A percentile compares a stretch with the other conserved stretches of the same genome.
Evolutionary conservation across 441 rosid species (phyloP).

Genomic region (Euphorbia corollata): DNA sequence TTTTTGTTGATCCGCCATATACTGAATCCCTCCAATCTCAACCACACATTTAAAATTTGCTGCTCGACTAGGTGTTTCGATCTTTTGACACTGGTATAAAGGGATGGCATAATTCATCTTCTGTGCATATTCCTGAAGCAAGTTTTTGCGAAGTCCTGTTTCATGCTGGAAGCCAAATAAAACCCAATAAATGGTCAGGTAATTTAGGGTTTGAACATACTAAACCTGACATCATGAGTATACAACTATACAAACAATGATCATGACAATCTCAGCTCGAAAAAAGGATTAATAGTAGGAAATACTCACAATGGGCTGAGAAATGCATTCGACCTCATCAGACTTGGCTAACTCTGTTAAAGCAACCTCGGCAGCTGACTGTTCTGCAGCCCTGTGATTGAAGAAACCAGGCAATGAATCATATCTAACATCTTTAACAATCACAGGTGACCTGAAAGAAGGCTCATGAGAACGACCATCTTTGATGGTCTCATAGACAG

Average conservation of each 20-base stretch:
- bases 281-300: not conserved
- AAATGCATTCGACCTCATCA: slow-evolving; percentile 45
- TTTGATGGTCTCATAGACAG: slow-evolving; percentile 66
- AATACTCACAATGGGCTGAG: slow-evolving; percentile 72
- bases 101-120: slow-evolving; percentile 93
- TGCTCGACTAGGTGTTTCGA: slow-evolving; percentile 28
- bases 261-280: not conserved
- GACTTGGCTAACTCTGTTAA: slow-evolving; percentile 58
- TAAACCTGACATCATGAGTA: too few species aligned
- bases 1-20: slow-evolving; percentile 73
- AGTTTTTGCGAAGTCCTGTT: slow-evolving; percentile 77
- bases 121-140: slow-evolving; percentile 94
- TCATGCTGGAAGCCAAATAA: slow-evolving; percentile 47
- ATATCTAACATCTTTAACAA: slow-evolving; percentile 51
- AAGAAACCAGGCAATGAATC: slow-evolving; percentile 72
- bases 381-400: slow-evolving; percentile 90
- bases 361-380: slow-evolving; percentile 93
- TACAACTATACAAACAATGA: too few species aligned
- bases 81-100: slow-evolving; percentile 46
- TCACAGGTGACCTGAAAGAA: slow-evolving; percentile 60
- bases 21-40: slow-evolving; percentile 75
- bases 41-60: slow-evolving; percentile 48
- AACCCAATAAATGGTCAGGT: too few species aligned
- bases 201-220: too few species aligned
- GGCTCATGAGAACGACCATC: slow-evolving; percentile 89